A percentile compares a stretch with the other conserved stretches of the same genome.
phyloP scores from a whole-genome alignment of 345 rosid species.

The Ceriops decandra region DNA sequence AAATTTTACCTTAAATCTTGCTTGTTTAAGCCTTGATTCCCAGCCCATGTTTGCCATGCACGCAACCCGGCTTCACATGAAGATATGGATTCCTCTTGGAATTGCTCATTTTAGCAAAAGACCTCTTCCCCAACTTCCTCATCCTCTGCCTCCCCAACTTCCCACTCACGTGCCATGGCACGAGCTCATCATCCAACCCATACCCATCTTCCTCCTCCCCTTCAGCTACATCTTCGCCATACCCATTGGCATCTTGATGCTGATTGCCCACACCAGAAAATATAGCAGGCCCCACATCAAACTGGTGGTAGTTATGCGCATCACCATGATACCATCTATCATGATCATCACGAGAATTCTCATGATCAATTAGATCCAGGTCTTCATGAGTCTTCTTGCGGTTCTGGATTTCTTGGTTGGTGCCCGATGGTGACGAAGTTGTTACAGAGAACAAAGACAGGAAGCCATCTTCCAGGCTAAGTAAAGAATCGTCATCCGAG shows the following conservation, averaged over 20 bases:
- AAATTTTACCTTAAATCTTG: constrained; percentile 6
- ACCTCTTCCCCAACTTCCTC: constrained; percentile 54
- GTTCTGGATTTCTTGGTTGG: background rate
- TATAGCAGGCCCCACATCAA: background rate
- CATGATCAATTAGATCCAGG: no score
- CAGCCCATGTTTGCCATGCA: constrained; percentile 50
- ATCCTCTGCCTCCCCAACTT: constrained; percentile 48
- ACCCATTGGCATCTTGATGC: background rate
- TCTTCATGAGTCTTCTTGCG: background rate
- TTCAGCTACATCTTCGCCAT: constrained; percentile 2
- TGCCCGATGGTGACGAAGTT: background rate
- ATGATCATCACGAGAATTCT: background rate
- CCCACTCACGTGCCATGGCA: constrained; percentile 36
- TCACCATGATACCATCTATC: background rate
- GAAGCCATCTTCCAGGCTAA: constrained; percentile 23
- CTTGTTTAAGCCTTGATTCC: constrained; percentile 35
- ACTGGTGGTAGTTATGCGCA: background rate
- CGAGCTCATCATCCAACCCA: constrained; percentile 46
- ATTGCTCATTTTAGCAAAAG: constrained; percentile 30
- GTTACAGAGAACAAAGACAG: constrained; percentile 19
- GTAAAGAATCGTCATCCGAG: constrained; percentile 23
- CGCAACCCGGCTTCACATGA: constrained; percentile 43
- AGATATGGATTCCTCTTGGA: constrained; percentile 28
- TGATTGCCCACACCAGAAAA: background rate
- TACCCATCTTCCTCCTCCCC: constrained; percentile 15